Conservation (phyloP, 2,329 filamentous ascomycete genomes). For the Aspergillus spinulosporus region DNA sequence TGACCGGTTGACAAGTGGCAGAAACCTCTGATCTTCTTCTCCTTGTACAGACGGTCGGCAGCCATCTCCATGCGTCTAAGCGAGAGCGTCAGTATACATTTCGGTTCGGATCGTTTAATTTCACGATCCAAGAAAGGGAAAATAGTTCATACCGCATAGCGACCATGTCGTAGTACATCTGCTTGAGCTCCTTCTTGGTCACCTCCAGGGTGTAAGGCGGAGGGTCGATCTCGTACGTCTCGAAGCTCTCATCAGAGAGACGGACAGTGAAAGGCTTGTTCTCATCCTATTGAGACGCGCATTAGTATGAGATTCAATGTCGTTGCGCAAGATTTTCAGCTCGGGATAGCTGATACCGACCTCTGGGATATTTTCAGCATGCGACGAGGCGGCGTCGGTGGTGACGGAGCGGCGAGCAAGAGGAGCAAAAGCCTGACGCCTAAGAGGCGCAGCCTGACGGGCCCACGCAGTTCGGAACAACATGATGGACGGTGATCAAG, state of each 20-base stretch:
- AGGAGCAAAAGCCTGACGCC: constrained; percentile 48
- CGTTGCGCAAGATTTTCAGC: neutral
- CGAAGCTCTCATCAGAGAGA: constrained; percentile 97
- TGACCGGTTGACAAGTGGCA: constrained; percentile 97
- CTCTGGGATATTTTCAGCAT: constrained; percentile 76
- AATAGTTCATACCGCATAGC: constrained; percentile 69
- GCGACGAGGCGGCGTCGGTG: constrained; percentile 89
- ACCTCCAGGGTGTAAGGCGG: constrained; percentile 88
- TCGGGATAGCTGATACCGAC: constrained; percentile 47
- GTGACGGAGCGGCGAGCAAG: constrained; percentile 74
- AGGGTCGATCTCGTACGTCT: constrained; percentile 98
- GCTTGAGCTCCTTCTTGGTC: constrained; percentile 96
- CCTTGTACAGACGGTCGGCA: constrained; percentile 98
- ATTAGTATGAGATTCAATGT: constrained; percentile 21
- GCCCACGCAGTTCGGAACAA: constrained; percentile 69
- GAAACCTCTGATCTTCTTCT: constrained; percentile 99
- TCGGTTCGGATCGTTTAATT: neutral
- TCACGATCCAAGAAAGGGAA: neutral
- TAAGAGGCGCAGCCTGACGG: constrained; percentile 60
- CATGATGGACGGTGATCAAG: constrained; percentile 52
- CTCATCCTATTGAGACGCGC: constrained; percentile 65
- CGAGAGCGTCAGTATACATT: neutral
- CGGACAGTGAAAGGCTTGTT: constrained; percentile 89
- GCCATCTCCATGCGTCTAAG: constrained; percentile 98
- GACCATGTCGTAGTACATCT: constrained; percentile 99